Conservation (phyloP, 164 flowering plant genomes). For the Houttuynia cordata region DNA sequence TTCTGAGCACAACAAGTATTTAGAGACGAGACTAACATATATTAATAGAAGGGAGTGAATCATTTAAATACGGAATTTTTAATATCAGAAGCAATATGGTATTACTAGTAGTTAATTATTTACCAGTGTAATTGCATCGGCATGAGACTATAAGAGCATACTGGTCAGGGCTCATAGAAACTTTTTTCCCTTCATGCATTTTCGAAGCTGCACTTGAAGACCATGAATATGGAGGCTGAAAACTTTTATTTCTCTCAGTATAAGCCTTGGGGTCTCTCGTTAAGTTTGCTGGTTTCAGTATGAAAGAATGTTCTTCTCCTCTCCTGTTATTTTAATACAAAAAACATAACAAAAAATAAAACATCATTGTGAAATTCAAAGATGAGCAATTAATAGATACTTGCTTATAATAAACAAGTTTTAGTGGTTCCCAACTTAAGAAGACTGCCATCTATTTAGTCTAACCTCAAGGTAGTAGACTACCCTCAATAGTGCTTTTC, state of each 20-base stretch:
- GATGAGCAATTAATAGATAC: background rate
- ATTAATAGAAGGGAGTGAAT: background rate
- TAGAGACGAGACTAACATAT: too few species aligned
- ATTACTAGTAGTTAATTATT: background rate
- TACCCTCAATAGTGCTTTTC: too few species aligned
- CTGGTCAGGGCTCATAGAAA: constrained; percentile 32
- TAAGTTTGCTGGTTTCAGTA: constrained; percentile 69
- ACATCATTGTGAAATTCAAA: background rate
- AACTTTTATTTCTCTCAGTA: constrained; percentile 25
- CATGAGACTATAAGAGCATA: constrained; percentile 85
- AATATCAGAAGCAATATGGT: background rate
- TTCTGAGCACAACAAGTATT: too few species aligned
- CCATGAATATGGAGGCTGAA: constrained; percentile 24
- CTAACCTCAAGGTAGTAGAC: too few species aligned
- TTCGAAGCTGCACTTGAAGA: constrained; percentile 28
- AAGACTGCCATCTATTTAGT: too few species aligned
- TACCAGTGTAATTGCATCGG: constrained; percentile 94
- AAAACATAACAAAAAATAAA: background rate
- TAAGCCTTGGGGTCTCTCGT: constrained; percentile 35
- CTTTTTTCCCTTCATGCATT: constrained; percentile 25
- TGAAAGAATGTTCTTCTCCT: constrained; percentile 95
- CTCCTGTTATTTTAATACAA: constrained; percentile 41
- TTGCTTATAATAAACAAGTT: too few species aligned
- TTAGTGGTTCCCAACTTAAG: too few species aligned
- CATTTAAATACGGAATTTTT: background rate